These are phyloP conservation scores for Hyphodiscus sp. DNA, from an alignment of 2,329 filamentous ascomycete genomes.

Conservation along the genomic window DNA sequence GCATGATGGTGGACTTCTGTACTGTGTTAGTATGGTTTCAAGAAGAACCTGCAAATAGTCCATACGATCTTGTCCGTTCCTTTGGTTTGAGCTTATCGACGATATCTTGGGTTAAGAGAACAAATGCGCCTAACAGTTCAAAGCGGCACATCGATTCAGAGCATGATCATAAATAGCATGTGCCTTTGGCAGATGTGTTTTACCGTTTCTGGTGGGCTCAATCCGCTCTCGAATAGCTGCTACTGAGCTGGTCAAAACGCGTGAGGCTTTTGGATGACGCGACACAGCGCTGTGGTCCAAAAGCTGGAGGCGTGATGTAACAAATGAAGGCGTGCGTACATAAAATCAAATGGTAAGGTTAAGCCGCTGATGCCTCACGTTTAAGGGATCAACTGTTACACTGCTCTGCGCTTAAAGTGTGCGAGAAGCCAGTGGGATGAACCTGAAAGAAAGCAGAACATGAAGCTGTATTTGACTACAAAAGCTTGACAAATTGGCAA, in stretches of 20 bases:
- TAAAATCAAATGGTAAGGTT: too few species aligned
- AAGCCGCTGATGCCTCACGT: too few species aligned
- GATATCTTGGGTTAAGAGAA: conserved; percentile 24
- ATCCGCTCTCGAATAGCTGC: background rate
- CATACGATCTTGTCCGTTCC: conserved; percentile 7
- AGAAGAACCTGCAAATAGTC: background rate
- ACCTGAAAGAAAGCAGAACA: background rate
- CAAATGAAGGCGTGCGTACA: too few species aligned
- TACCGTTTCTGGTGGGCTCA: background rate
- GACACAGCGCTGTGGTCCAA: too few species aligned
- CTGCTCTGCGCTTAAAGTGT: too few species aligned
- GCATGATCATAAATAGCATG: conserved; percentile 1
- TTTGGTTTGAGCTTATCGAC: conserved; percentile 15
- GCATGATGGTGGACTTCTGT: conserved; percentile 50
- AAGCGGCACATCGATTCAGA: conserved; percentile 29
- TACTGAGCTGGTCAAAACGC: background rate
- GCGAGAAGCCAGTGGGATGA: background rate
- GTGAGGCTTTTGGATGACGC: too few species aligned
- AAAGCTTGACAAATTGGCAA: background rate
- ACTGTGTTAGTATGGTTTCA: background rate
- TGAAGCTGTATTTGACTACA: background rate
- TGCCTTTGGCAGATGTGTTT: background rate
- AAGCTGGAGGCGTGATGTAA: too few species aligned
- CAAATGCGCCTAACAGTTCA: conserved; percentile 26
- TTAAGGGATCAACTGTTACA: too few species aligned